Percentiles rank a stretch among this genome's conserved stretches.
Conservation (phyloP, 495 filamentous ascomycete species). For the Rostrohypoxylon terebratum region DNA sequence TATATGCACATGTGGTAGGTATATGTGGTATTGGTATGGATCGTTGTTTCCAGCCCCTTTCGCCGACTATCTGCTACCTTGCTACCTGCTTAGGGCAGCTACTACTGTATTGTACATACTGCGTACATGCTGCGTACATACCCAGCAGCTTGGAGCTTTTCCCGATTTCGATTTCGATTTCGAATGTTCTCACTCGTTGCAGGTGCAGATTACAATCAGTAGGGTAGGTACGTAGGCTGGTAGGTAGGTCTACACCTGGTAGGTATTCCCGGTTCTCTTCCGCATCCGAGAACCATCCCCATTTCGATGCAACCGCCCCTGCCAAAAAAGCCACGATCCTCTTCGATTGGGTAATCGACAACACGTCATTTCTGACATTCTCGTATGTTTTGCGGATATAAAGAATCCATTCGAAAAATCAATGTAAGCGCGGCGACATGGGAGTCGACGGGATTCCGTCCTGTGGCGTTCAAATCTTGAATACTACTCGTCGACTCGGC, state of each 20-base stretch:
- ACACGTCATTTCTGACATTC: constrained; percentile 40
- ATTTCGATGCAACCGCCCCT: constrained; percentile 7
- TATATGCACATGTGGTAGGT: background rate
- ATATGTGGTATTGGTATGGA: background rate
- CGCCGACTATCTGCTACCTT: constrained; percentile 21
- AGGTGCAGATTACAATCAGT: constrained; percentile 10
- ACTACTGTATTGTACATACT: too few species aligned
- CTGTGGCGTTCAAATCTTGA: background rate
- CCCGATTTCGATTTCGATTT: constrained; percentile 32
- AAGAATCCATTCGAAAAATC: constrained; percentile 21
- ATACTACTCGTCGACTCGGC: constrained; percentile 7
- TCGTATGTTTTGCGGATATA: constrained; percentile 43
- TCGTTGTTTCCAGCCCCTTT: constrained; percentile 17
- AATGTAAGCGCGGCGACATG: constrained; percentile 30
- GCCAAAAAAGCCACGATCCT: constrained; percentile 11
- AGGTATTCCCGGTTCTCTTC: constrained; percentile 33
- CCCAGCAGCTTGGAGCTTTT: background rate
- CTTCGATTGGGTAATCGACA: constrained; percentile 29
- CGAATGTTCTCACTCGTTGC: constrained; percentile 12
- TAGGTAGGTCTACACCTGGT: too few species aligned
- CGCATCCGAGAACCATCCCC: constrained; percentile 23
- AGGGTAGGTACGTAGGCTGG: too few species aligned
- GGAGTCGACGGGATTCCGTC: constrained; percentile 11
- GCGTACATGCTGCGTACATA: too few species aligned
- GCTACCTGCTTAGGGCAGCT: too few species aligned